These are phyloP conservation scores for Botrytis sinoallii DNA, from an alignment of 2,329 filamentous ascomycete genomes.

Conservation along the genomic window DNA sequence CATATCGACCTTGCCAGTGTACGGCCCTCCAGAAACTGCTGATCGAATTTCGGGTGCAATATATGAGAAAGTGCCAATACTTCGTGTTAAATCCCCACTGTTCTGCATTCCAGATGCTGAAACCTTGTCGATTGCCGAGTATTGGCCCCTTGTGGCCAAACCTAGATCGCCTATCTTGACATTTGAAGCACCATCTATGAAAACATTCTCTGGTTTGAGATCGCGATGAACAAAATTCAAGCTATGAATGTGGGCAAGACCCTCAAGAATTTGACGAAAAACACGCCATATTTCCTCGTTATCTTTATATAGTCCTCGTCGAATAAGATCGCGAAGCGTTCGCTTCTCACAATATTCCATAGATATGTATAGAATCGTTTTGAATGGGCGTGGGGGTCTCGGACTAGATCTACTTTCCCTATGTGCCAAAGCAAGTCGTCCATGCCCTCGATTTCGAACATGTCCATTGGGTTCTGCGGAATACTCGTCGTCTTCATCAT, in stretches of 20 bases:
- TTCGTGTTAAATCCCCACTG: conserved; percentile 63
- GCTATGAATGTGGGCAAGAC: conserved; percentile 83
- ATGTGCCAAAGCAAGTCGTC: conserved; percentile 26
- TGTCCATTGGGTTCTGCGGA: conserved; percentile 43
- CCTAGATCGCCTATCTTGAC: conserved; percentile 98
- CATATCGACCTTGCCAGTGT: conserved; percentile 97
- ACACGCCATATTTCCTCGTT: conserved; percentile 82
- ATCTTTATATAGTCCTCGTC: conserved; percentile 69
- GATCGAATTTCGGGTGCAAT: conserved; percentile 89
- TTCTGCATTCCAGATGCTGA: conserved; percentile 27
- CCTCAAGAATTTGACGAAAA: conserved; percentile 87
- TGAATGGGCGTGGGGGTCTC: conserved; percentile 51
- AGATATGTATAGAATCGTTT: conserved; percentile 87
- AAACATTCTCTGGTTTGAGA: conserved; percentile 95
- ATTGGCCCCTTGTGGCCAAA: conserved; percentile 83
- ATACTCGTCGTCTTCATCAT: conserved; percentile 40
- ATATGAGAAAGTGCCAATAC: conserved; percentile 79
- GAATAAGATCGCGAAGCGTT: conserved; percentile 85
- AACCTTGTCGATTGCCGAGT: conserved; percentile 56
- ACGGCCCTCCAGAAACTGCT: conserved; percentile 64
- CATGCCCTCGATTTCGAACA: conserved; percentile 27
- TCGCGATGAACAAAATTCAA: conserved; percentile 93
- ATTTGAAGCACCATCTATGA: conserved; percentile 86
- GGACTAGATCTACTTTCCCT: conserved; percentile 34
- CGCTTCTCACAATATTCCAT: conserved; percentile 97